Base-by-base conservation (phyloP, 805 yeast genomes). In the Suhomyces kilbournensis region DNA sequence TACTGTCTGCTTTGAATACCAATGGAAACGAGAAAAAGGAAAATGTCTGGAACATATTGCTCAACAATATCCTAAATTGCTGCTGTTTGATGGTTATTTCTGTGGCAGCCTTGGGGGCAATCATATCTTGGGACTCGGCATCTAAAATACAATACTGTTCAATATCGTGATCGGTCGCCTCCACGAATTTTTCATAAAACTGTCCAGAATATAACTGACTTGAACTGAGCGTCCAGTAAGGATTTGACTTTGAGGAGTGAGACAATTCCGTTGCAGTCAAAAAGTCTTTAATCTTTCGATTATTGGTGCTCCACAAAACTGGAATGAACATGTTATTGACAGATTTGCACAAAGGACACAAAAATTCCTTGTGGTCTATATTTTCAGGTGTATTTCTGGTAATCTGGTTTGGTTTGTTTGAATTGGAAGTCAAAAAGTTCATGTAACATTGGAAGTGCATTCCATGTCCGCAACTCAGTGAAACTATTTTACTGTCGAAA, bases 271-370 rank as follows among this genome's bases (percentile, higher is more conserved):
- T 8, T 14, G 7, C 10, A 5, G 15, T 22, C 25, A 73, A 51
- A 46, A 64, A 70, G 2, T 57, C 48, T 3, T 49, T 38, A 39
- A 75, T 59, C 7, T 62, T 60, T 46, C 72, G 60, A 44, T 66
- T 70, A 61, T 86, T 86, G 3, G 71, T 59, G 2, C 75, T 62
- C 82, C 89, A 86, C 34, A 86, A 64, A 1, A 88, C 74, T 0
- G 98, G 99, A 43, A 93, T 71, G 64, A 93, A 90, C 53, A 86
- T 78, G 63, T 93, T 93, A 63, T 87, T 88, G 44, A 93, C 74
- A 0, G 96, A 86, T 54, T 90, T 90, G 73, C 99, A 93, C 35
- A 93, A 77, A 0, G 98, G 98, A 63, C 99, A 93, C 23, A 89
- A 70, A 58, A 89, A 86, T 61, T 92, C 96, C 7, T 83, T 81